Percentiles rank a stretch among this genome's conserved stretches.
Conservation (phyloP, 2,329 filamentous ascomycete species). For the Rutstroemia sp. region DNA sequence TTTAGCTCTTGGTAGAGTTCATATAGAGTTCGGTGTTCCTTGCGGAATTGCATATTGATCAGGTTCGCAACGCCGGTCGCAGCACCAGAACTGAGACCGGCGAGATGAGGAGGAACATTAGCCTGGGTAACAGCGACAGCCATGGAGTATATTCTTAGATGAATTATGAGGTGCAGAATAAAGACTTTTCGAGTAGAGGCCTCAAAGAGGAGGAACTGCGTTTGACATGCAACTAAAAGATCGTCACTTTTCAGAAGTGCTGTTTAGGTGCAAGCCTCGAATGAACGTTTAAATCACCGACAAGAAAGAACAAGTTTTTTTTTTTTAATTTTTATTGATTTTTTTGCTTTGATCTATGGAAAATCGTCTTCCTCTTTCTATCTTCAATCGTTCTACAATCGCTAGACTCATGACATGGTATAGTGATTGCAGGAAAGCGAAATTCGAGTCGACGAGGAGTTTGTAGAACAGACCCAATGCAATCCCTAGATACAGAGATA, state of each 20-base stretch:
- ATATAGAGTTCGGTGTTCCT: neutral
- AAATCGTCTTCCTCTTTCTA: constrained; percentile 18
- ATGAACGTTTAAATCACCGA: neutral
- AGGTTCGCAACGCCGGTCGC: neutral
- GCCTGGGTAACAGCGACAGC: neutral
- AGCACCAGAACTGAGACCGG: neutral
- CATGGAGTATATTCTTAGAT: neutral
- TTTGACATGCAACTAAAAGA: too few species aligned
- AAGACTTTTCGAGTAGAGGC: too few species aligned
- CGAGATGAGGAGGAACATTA: neutral
- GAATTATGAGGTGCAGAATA: neutral
- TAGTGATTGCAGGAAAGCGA: constrained; percentile 17
- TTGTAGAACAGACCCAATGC: constrained; percentile 22
- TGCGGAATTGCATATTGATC: neutral
- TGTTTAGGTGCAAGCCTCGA: too few species aligned
- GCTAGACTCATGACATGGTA: constrained; percentile 13
- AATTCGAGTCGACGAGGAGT: constrained; percentile 20
- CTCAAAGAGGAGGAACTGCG: too few species aligned
- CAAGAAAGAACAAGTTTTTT: neutral
- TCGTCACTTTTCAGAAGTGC: too few species aligned
- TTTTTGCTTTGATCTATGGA: constrained; percentile 24
- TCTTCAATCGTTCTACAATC: constrained; percentile 17
- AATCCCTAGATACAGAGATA: constrained; percentile 27
- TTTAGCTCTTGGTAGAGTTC: neutral
- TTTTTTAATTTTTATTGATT: constrained; percentile 15